Conservation (phyloP, 2,329 filamentous ascomycete species). For the Sporothrix brasiliensis region DNA sequence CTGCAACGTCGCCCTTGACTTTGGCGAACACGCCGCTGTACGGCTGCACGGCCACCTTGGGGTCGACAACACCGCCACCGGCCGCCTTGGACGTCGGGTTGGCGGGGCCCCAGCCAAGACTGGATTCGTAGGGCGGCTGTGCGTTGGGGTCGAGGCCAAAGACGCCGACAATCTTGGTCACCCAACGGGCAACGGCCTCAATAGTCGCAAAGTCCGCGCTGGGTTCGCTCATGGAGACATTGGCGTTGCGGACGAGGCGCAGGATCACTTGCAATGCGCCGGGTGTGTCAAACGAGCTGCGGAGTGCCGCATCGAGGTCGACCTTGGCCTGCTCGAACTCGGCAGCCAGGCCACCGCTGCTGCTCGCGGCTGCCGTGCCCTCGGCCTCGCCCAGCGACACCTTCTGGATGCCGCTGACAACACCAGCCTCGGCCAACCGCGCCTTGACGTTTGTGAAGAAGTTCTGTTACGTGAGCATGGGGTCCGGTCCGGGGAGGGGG, state of each 20-base stretch:
- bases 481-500: too few species aligned
- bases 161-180: conserved; percentile 67
- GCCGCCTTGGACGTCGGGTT: conserved; percentile 53
- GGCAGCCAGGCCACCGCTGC: conserved; percentile 37
- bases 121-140: conserved; percentile 45
- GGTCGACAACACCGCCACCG: conserved; percentile 27
- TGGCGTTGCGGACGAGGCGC: conserved; percentile 66
- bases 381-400: conserved; percentile 30
- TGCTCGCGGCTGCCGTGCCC: not conserved
- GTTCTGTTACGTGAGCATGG: conserved; percentile 30
- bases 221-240: conserved; percentile 45
- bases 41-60: conserved; percentile 33
- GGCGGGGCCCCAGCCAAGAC: conserved; percentile 65
- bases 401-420: conserved; percentile 28
- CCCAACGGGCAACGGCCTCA: conserved; percentile 56
- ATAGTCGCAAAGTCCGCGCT: conserved; percentile 35
- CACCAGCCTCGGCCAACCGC: conserved; percentile 29
- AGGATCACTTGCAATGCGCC: conserved; percentile 64
- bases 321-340: conserved; percentile 58
- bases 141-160: conserved; percentile 61
- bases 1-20: conserved; percentile 34
- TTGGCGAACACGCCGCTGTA: conserved; percentile 33
- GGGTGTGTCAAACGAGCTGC: conserved; percentile 71
- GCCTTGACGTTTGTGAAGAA: conserved; percentile 37
- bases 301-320: conserved; percentile 62